Evolutionary conservation across 2,329 filamentous ascomycete genomes (phyloP).

Genomic region (Phyllosticta paracitricarpa): DNA sequence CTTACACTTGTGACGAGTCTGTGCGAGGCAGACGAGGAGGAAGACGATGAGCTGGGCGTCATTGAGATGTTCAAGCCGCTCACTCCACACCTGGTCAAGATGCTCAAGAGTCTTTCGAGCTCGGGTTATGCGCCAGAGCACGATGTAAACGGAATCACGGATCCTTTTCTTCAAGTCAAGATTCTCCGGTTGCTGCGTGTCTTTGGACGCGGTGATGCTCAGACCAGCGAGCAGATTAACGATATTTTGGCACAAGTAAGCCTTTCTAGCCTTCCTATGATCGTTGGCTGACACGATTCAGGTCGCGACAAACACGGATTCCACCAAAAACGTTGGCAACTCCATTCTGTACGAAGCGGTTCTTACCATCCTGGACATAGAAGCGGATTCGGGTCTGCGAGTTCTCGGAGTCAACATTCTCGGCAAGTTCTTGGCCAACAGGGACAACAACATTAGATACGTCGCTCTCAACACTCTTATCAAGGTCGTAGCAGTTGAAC

Average conservation of each 20-base stretch:
- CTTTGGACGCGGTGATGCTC: conserved; percentile 72
- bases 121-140: conserved; percentile 97
- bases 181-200: conserved; percentile 79
- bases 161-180: conserved; percentile 96
- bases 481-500: conserved; percentile 96
- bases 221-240: conserved; percentile 94
- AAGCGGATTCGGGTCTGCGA: conserved; percentile 87
- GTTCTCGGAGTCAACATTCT: conserved; percentile 97
- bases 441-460: conserved; percentile 98
- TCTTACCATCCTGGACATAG: conserved; percentile 92
- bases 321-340: conserved; percentile 96
- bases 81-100: conserved; percentile 77
- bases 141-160: conserved; percentile 94
- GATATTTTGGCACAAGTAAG: conserved; percentile 80
- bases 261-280: too few species aligned
- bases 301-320: conserved; percentile 95
- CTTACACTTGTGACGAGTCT: conserved; percentile 83
- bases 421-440: conserved; percentile 95
- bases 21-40: conserved; percentile 89
- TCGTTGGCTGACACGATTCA: conserved; percentile 18
- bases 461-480: conserved; percentile 95
- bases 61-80: conserved; percentile 85
- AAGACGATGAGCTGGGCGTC: conserved; percentile 80
- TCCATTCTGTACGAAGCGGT: conserved; percentile 97
- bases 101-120: conserved; percentile 81